These are phyloP conservation scores for Kwoniella botswanensis DNA, from an alignment of 768 basidiomycete genomes.

Conservation along the genomic window DNA sequence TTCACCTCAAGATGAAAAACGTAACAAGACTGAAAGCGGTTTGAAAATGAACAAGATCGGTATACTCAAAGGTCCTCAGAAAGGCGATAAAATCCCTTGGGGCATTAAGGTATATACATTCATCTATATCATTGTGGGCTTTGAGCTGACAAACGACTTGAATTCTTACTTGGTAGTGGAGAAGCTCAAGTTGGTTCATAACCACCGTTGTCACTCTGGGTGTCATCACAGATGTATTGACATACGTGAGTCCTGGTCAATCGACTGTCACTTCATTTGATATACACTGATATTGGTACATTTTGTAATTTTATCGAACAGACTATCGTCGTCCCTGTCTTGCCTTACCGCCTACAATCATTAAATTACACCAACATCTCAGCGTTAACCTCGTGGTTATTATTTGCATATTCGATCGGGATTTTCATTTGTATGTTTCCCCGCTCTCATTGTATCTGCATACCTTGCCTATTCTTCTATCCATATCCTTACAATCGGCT, in stretches of 20 bases:
- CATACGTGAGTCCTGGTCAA: slow-evolving; percentile 39
- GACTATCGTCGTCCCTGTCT: slow-evolving; percentile 50
- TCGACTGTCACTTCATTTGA: no score
- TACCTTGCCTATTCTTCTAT: not conserved
- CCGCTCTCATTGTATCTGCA: not conserved
- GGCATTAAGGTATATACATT: slow-evolving; percentile 13
- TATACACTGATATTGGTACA: no score
- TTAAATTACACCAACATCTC: slow-evolving; percentile 45
- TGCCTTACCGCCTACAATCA: slow-evolving; percentile 46
- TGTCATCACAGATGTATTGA: slow-evolving; percentile 38
- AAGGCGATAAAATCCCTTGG: slow-evolving; percentile 9
- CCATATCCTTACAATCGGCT: no score
- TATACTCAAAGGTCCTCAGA: not conserved
- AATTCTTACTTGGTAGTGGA: slow-evolving; percentile 19
- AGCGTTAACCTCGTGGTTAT: slow-evolving; percentile 40
- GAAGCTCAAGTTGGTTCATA: slow-evolving; percentile 42
- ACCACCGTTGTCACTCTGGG: slow-evolving; percentile 40
- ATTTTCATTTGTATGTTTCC: slow-evolving; percentile 41
- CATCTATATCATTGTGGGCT: not conserved
- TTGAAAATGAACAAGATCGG: not conserved
- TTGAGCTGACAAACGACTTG: not conserved
- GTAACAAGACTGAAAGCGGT: not conserved
- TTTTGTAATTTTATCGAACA: not conserved
- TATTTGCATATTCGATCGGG: slow-evolving; percentile 47
- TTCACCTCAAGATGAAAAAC: not conserved